Evolutionary conservation across 129 eudicot genomes (phyloP).

Genomic region (Chrysanthemum seticuspe): DNA sequence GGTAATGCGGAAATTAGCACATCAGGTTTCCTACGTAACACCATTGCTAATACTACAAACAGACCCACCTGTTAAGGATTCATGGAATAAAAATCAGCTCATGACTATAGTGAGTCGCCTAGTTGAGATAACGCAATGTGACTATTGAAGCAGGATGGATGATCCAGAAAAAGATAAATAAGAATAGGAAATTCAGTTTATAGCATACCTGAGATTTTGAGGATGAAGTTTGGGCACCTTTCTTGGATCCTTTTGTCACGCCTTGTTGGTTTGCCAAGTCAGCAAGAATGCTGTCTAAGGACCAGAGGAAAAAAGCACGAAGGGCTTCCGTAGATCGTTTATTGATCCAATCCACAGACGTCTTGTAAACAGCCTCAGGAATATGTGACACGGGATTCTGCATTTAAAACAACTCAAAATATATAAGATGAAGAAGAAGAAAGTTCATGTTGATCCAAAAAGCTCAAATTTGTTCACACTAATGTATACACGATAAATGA

Average conservation of each 20-base stretch:
- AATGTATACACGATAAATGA: neutral
- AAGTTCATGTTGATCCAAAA: neutral
- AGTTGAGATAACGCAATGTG: too few species aligned
- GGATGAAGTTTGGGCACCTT: conserved; percentile 58
- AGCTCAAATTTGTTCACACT: neutral
- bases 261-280: conserved; percentile 70
- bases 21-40: conserved; percentile 85
- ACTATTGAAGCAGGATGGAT: too few species aligned
- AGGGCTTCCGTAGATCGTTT: conserved; percentile 73
- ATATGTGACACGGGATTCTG: conserved; percentile 79
- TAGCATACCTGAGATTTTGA: conserved; percentile 85
- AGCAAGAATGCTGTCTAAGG: conserved; percentile 67
- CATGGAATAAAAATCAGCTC: conserved; percentile 13
- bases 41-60: conserved; percentile 79
- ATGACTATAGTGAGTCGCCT: neutral
- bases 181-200: neutral
- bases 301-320: conserved; percentile 70
- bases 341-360: conserved; percentile 87
- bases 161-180: too few species aligned
- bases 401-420: neutral
- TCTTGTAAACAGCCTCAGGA: conserved; percentile 86
- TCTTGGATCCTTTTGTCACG: conserved; percentile 75
- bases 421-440: neutral
- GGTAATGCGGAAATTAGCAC: conserved; percentile 56
- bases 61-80: conserved; percentile 65